A percentile compares a stretch with the other conserved stretches of the same genome.
Evolutionary conservation across 1,284 basidiomycete species (phyloP).

Genomic region (Cutaneotrichosporon curvatum): DNA sequence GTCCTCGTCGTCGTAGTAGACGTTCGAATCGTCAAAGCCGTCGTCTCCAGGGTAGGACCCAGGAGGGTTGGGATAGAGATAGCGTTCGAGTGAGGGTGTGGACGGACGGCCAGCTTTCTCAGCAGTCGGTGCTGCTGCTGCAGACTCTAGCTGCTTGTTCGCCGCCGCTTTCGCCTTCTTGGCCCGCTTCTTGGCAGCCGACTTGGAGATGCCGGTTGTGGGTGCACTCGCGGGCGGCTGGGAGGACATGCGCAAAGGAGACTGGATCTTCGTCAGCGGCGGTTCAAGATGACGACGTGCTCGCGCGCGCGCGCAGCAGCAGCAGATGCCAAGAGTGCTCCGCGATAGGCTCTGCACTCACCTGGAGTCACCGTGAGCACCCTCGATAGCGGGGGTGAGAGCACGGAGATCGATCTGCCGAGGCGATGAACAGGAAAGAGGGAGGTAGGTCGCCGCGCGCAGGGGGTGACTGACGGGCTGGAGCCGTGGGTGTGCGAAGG

Average conservation of each 20-base stretch:
- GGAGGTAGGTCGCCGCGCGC: not conserved
- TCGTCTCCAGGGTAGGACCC: conserved; percentile 11
- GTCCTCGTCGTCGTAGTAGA: conserved; percentile 9
- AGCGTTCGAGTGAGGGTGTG: not conserved
- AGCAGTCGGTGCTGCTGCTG: conserved; percentile 2
- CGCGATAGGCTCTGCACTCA: conserved; percentile 1
- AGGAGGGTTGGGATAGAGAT: conserved; percentile 2
- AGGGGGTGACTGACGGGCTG: not conserved
- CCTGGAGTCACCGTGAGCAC: conserved; percentile 23
- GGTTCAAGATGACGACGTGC: not conserved
- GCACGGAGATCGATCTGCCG: conserved; percentile 7
- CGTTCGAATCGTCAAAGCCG: conserved; percentile 3
- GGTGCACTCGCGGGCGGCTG: conserved; percentile 23
- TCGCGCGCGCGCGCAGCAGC: not conserved
- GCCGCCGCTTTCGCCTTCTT: conserved; percentile 38
- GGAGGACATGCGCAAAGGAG: conserved; percentile 32
- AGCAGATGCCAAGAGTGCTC: not conserved
- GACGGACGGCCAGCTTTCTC: not conserved
- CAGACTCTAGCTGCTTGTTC: conserved; percentile 2
- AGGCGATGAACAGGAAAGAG: not conserved
- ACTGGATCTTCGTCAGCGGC: conserved; percentile 5
- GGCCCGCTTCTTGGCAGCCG: conserved; percentile 43
- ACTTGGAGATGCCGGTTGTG: conserved; percentile 38
- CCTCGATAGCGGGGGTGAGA: conserved; percentile 15
- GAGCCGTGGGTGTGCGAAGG: not conserved